These are phyloP conservation scores for Amaranthus palmeri DNA, from an alignment of 148 eudicot species.

Conservation along the genomic window DNA sequence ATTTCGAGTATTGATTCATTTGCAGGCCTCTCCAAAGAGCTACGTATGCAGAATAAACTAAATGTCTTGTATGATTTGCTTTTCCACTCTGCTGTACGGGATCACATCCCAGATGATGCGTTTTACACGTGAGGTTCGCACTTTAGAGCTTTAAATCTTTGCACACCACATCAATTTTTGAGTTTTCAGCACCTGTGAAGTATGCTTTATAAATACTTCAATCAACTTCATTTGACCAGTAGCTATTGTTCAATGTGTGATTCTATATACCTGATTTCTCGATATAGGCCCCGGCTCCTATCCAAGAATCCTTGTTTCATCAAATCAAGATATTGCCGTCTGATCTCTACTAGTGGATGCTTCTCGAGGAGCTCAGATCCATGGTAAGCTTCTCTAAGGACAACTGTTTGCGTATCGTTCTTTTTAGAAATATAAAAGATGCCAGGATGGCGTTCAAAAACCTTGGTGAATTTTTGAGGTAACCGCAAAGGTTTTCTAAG, in stretches of 20 bases:
- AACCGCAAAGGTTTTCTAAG: constrained; percentile 59
- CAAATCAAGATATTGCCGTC: constrained; percentile 48
- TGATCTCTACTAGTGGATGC: constrained; percentile 65
- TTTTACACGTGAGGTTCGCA: background rate
- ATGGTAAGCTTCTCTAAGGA: constrained; percentile 72
- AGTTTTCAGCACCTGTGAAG: background rate
- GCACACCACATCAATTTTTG: background rate
- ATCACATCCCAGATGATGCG: background rate
- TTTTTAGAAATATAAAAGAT: constrained; percentile 82
- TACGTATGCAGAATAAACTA: background rate
- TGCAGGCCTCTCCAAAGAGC: background rate
- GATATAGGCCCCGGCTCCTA: constrained; percentile 70
- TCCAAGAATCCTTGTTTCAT: constrained; percentile 70
- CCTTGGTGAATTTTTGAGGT: constrained; percentile 92
- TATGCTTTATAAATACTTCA: background rate
- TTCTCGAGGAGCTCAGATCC: constrained; percentile 51
- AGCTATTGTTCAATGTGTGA: constrained; percentile 8
- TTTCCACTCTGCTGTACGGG: background rate
- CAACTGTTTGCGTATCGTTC: constrained; percentile 63
- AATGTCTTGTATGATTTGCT: background rate
- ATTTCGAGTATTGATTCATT: background rate
- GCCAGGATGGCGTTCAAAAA: constrained; percentile 91
- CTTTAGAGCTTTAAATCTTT: background rate
- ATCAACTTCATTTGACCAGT: constrained; percentile 5
- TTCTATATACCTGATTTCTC: constrained; percentile 17